Evolutionary conservation across 768 basidiomycete species (phyloP).

Genomic region (Kwoniella shandongensis): DNA sequence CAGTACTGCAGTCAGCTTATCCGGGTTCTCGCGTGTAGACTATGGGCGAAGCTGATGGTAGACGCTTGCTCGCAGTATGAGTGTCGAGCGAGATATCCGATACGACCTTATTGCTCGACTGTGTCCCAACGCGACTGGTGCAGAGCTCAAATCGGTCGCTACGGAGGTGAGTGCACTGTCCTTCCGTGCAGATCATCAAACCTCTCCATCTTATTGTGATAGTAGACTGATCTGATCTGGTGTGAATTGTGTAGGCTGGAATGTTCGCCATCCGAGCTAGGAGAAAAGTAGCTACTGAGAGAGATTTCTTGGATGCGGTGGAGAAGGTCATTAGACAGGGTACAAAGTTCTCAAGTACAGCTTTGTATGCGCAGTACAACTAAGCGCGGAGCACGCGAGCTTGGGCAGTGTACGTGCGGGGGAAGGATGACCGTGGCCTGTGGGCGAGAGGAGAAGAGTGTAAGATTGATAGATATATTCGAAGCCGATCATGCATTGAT

Average conservation of each 20-base stretch:
- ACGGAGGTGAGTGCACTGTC: slow-evolving; percentile 69
- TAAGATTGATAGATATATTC: neutral
- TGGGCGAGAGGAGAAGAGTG: neutral
- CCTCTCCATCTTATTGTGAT: neutral
- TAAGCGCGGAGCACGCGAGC: slow-evolving; percentile 26
- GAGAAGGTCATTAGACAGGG: slow-evolving; percentile 98
- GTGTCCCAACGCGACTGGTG: slow-evolving; percentile 97
- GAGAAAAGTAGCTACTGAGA: slow-evolving; percentile 93
- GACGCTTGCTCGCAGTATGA: slow-evolving; percentile 69
- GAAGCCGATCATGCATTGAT: no score
- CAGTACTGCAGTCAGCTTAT: slow-evolving; percentile 25
- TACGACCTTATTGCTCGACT: slow-evolving; percentile 95
- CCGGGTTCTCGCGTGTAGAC: neutral
- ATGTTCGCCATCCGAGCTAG: slow-evolving; percentile 99
- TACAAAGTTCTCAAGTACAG: slow-evolving; percentile 95
- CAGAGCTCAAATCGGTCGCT: slow-evolving; percentile 94
- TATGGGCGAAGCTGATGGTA: slow-evolving; percentile 4
- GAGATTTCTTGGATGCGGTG: slow-evolving; percentile 95
- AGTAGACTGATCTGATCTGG: neutral
- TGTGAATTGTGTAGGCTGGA: slow-evolving; percentile 66
- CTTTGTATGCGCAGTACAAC: slow-evolving; percentile 53
- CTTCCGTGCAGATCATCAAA: no score
- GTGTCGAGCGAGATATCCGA: slow-evolving; percentile 92
- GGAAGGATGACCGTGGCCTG: no score
- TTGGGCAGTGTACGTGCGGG: neutral